Evolutionary conservation across 257 asterid genomes (phyloP), one percentile per base, ranked within the genome.

Genomic region (Penstemon eatonii): DNA sequence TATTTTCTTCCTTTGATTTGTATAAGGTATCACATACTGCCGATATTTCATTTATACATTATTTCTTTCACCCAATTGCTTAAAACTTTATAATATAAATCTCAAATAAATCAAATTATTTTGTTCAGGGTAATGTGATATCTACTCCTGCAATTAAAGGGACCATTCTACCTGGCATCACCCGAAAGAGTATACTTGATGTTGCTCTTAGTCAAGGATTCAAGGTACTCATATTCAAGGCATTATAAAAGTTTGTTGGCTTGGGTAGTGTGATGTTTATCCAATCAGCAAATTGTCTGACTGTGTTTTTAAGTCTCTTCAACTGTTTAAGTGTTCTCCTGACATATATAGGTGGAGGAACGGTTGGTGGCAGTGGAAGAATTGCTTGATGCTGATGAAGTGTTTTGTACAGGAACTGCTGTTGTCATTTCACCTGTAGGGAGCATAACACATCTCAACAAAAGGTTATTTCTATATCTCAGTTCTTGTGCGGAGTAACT

Each of bases 351-450:
- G 99, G 96, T 86, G 61, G 97, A 91, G 81, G 97, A 94, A 70
- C 86, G 96, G 15, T 54, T 37, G 25, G 91, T 91, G 69, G 61
- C 96, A 0, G 96, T 91, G 73, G 99, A 89, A 7, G 98, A 94
- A 72, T 71, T 94, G 85, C 96, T 94, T 11, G 92, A 86, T 73
- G 99, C 98, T 46, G 99, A 94, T 78, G 98, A 94, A 78, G 96
- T 94, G 38, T 94, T 94, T 73, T 94, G 99, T 73, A 91, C 96
- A 0, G 98, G 96, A 73, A 94, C 98, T 15, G 98, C 99, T 1
- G 96, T 91, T 43, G 99, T 91, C 62, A 77, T 91, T 36, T 86
- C 96, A 19, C 99, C 99, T 49, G 99, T 94, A 10, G 98, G 96
- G 66, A 91, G 98, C 85, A 76, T 93, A 44, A 90, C 97, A 37